Percentiles rank a stretch among this genome's conserved stretches.
Evolutionary conservation across 176 grass and related monocot species (phyloP).

Genomic region (Oryza glumipatula): DNA sequence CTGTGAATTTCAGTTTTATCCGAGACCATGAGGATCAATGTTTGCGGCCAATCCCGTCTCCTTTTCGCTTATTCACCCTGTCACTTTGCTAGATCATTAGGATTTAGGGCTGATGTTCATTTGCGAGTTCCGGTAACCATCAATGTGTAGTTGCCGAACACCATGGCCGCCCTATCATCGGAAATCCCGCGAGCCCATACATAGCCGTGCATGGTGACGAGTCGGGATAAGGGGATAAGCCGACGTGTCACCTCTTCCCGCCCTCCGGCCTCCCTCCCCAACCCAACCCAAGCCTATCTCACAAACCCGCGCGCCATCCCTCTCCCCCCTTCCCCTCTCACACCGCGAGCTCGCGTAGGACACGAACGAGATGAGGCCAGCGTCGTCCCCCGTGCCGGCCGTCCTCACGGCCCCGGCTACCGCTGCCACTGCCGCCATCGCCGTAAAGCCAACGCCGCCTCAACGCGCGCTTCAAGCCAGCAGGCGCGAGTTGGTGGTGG

Average conservation of each 20-base stretch:
- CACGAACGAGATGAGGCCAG: conserved; percentile 43
- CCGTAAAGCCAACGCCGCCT: conserved; percentile 23
- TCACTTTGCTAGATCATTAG: not conserved
- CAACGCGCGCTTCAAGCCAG: not conserved
- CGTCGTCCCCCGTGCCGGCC: conserved; percentile 42
- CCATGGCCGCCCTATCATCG: conserved; percentile 31
- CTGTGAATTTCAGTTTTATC: conserved; percentile 31
- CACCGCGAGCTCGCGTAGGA: not conserved
- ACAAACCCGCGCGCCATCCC: not conserved
- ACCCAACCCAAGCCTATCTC: not conserved
- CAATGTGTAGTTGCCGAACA: conserved; percentile 20
- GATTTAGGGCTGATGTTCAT: not conserved
- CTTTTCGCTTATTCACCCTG: not conserved
- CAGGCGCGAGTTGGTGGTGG: conserved; percentile 39
- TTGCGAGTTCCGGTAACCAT: not conserved
- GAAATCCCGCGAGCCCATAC: conserved; percentile 31
- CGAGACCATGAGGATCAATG: conserved; percentile 28
- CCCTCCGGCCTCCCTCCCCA: not conserved
- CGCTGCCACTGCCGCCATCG: not conserved
- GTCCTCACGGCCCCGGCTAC: conserved; percentile 30
- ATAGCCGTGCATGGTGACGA: conserved; percentile 16
- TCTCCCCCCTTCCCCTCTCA: not conserved
- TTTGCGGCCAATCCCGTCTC: not conserved
- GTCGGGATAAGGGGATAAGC: conserved; percentile 62
- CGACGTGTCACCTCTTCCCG: conserved; percentile 41